Evolutionary conservation across 1,284 basidiomycete genomes (phyloP).

Genomic region (Pseudozyma thailandica): DNA sequence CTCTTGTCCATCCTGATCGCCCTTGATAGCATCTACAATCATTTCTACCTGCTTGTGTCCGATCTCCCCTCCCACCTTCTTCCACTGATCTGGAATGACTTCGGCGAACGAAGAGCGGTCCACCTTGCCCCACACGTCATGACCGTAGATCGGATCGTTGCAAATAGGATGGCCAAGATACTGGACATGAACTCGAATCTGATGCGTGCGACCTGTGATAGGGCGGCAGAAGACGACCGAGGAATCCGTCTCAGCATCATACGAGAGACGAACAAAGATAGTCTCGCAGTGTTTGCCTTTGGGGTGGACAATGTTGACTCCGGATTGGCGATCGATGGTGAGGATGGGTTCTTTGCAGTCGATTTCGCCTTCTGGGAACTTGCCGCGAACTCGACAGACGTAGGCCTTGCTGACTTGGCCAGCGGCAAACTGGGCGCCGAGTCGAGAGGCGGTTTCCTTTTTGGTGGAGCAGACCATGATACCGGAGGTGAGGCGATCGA

Average conservation of each 20-base stretch:
- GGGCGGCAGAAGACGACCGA: conserved; percentile 83
- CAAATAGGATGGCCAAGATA: conserved; percentile 92
- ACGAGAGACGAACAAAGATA: conserved; percentile 84
- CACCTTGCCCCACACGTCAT: conserved; percentile 62
- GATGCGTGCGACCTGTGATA: conserved; percentile 78
- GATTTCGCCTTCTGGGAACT: conserved; percentile 76
- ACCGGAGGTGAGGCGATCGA: conserved; percentile 94
- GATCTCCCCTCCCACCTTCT: conserved; percentile 59
- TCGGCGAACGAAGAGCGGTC: conserved; percentile 50
- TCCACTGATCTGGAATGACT: conserved; percentile 59
- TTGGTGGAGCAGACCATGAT: conserved; percentile 93
- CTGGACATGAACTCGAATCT: conserved; percentile 95
- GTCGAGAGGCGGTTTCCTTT: conserved; percentile 76
- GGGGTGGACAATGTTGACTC: conserved; percentile 81
- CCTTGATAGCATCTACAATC: conserved; percentile 65
- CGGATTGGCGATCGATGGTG: conserved; percentile 94
- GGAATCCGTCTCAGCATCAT: conserved; percentile 83
- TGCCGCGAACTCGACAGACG: conserved; percentile 50
- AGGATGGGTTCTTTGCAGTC: conserved; percentile 87
- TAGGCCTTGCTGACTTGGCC: conserved; percentile 76
- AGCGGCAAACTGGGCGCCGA: conserved; percentile 72
- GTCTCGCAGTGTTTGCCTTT: conserved; percentile 77
- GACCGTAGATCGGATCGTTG: conserved; percentile 69
- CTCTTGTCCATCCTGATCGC: conserved; percentile 62
- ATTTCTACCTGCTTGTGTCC: conserved; percentile 59